Evolutionary conservation across 805 yeast species (phyloP).

Genomic region (Groenewaldozyma salmanticensis): DNA sequence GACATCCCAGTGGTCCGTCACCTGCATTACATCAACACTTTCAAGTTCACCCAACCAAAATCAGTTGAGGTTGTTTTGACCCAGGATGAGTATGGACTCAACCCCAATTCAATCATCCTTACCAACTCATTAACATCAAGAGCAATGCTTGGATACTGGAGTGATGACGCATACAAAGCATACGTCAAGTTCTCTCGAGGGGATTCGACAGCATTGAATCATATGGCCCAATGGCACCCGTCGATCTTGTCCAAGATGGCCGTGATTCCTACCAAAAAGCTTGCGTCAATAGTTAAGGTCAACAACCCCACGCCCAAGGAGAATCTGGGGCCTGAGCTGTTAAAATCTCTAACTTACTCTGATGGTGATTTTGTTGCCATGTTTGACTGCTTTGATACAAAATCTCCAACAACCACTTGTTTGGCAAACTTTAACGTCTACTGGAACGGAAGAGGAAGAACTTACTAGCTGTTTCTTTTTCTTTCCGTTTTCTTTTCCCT

Average conservation of each 20-base stretch:
- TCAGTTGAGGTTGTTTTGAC: constrained; percentile 55
- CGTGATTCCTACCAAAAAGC: constrained; percentile 43
- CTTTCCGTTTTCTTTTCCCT: background rate
- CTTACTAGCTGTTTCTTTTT: background rate
- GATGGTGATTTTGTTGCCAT: constrained; percentile 61
- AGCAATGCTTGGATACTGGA: constrained; percentile 70
- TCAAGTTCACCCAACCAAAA: constrained; percentile 45
- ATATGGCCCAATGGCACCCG: constrained; percentile 92
- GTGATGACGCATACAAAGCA: constrained; percentile 58
- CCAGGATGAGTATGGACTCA: constrained; percentile 56
- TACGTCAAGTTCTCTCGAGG: constrained; percentile 44
- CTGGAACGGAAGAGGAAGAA: constrained; percentile 21
- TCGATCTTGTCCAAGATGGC: constrained; percentile 61
- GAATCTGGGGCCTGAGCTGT: constrained; percentile 28
- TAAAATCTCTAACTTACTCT: constrained; percentile 29
- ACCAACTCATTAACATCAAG: constrained; percentile 55
- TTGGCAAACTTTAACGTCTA: constrained; percentile 20
- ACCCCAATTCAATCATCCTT: constrained; percentile 62
- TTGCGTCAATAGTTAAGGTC: constrained; percentile 26
- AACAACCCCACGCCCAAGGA: background rate
- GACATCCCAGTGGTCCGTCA: constrained; percentile 58
- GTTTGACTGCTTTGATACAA: constrained; percentile 31
- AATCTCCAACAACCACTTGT: constrained; percentile 18
- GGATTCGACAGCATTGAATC: constrained; percentile 55
- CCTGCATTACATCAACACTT: constrained; percentile 38